Evolutionary conservation across 352 stramenopile species (phyloP), one percentile per base, ranked within the genome.

Genomic region (Phytophthora pistaciae): DNA sequence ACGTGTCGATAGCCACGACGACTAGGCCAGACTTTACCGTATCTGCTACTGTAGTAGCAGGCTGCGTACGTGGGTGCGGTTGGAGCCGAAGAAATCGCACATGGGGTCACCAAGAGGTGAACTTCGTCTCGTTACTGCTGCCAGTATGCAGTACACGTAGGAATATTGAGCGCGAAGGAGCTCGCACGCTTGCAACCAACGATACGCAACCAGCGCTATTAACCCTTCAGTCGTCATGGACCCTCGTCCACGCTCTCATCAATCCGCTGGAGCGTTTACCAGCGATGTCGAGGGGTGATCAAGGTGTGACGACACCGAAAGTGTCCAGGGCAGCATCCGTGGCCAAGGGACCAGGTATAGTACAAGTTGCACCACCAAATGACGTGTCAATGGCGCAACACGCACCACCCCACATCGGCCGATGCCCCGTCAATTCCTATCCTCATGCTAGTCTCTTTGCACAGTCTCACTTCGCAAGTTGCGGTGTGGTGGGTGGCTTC

Each of bases 391-490:
- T 71, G 57, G 29, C 42, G 8, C 48, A 53, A 18, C 56, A 50
- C 10, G 36, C 54, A 53, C 54, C 66, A 66, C 61, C 57, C 44
- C 50, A 65, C 63, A 67, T 64, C 56, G 8, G 23, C 57, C 9
- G 13, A 31, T 56, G 14, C 29, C 54, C 27, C 5, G 48, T 63
- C 54, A 40, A 16, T 57, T 59, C 27, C 21, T 23, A 40, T 31
- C 40, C 6, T 53, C 20, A 20, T 10, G 8, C 20, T 27, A 25
- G 59, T 11, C 31, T 50, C 33, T 40, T 8, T 14, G 3, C 20
- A 23, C 38, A 44, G 6, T 14, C 60, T 70, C 70, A 77, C 48
- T 74, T 77, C n/a, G 16, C 59, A 74, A 73, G 9, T 73, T 69
- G 58, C 63, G 25, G 25, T 14, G 33, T 23, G 16, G 4, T 10